Base-by-base conservation (phyloP, 2,329 filamentous ascomycete genomes). In the Talaromyces sp. region DNA sequence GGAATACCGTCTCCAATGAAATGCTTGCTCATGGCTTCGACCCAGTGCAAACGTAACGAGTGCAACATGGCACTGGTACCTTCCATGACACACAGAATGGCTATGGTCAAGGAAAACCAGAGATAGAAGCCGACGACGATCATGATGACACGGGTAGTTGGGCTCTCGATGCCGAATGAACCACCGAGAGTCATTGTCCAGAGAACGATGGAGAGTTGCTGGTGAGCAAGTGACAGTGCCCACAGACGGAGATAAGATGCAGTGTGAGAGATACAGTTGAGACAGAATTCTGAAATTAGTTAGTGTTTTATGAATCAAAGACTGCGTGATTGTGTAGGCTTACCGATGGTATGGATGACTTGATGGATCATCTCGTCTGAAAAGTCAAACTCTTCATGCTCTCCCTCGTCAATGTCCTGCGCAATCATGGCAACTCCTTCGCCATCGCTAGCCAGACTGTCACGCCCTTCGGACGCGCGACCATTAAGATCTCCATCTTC, bases 181-280 rank as follows among this genome's bases (percentile, higher is more conserved):
- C 88, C 89, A 35, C 85, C 90, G 60, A 99, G 84, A 1, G 95
- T 99, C 95, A 99, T 99, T 73, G 86, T 86, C 95, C 95, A 99
- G 57, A 99, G 86, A 68, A 99, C 95, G 69, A 93, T 90, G 58
- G 92, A 97, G 67, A 99, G 89, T 85, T 98, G 95, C 79, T 99
- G 95, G 84, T 99, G 95, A 37, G 95, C 95, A 66, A 99, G 89
- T 1, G 95, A 99, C 72, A 99, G 80, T 37, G 95, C 95, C 95
- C 95, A 99, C 52, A 99, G 90, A 84, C 95, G 95, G 57, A 99
- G 90, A 80, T 99, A 99, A 1, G 95, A 99, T 4, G 95, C 95
- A 4, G 96, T 99, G 81, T 99, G 95, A 35, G 95, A 99, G 68
- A 99, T 94, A 78, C 94, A 98, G 84, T 99, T 99, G 72, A 99